Percentiles rank a stretch among this genome's conserved stretches.
phyloP scores from a whole-genome alignment of 495 filamentous ascomycete genomes.

The Letharia lupina region DNA sequence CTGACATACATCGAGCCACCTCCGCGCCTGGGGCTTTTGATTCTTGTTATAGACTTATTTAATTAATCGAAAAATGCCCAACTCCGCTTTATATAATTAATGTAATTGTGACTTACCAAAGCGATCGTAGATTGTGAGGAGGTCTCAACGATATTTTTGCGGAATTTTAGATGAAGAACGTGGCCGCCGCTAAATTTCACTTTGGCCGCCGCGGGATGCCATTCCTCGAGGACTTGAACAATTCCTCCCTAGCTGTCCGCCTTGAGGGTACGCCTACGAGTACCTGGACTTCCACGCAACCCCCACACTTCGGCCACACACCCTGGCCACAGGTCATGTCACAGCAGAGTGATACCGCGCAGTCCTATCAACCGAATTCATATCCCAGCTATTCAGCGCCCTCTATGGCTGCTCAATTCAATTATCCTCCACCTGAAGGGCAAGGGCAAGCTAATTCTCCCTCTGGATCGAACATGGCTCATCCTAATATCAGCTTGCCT shows the following conservation, averaged over 20 bases:
- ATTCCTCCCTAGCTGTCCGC: slow-evolving; percentile 10
- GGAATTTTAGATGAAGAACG: not conserved
- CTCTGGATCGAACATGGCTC: slow-evolving; percentile 38
- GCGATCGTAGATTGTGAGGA: not conserved
- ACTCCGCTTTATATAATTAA: not conserved
- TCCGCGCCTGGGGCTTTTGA: not conserved
- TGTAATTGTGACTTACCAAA: not conserved
- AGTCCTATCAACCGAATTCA: slow-evolving; percentile 47
- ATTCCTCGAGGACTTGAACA: slow-evolving; percentile 6
- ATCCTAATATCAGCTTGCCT: slow-evolving; percentile 52
- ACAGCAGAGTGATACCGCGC: slow-evolving; percentile 16
- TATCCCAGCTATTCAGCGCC: slow-evolving; percentile 42
- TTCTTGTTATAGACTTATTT: not conserved
- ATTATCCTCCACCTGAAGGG: slow-evolving; percentile 42
- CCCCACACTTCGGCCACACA: slow-evolving; percentile 15
- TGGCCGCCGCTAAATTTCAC: not conserved
- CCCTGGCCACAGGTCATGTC: slow-evolving; percentile 17
- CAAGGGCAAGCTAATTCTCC: slow-evolving; percentile 39
- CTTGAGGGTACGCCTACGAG: slow-evolving; percentile 7
- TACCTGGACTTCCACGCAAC: slow-evolving; percentile 9
- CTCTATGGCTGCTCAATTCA: slow-evolving; percentile 47
- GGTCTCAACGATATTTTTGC: not conserved
- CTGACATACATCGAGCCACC: not conserved
- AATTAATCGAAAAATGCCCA: not conserved
- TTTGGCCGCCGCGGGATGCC: not conserved